phyloP scores from a whole-genome alignment of 2,329 filamentous ascomycete genomes.

The Bisporella sp. region DNA sequence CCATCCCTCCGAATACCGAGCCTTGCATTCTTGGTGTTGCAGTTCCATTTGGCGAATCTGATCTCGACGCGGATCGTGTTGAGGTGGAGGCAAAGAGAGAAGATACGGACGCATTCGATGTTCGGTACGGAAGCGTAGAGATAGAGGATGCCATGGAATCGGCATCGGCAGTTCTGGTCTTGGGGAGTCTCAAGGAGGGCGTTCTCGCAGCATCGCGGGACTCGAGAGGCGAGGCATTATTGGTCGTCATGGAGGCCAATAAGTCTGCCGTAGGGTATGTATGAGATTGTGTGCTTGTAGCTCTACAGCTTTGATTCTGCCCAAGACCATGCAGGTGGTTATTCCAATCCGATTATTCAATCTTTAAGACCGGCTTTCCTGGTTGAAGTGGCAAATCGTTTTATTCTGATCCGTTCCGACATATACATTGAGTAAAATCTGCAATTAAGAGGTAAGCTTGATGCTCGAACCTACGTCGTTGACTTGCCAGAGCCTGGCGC shows the following conservation, averaged over 20 bases:
- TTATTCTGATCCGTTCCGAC: no score
- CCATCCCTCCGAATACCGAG: slow-evolving; percentile 48
- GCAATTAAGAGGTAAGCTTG: no score
- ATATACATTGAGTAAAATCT: no score
- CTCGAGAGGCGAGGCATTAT: slow-evolving; percentile 61
- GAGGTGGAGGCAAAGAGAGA: slow-evolving; percentile 59
- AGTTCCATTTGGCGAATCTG: slow-evolving; percentile 58
- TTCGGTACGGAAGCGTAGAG: slow-evolving; percentile 45
- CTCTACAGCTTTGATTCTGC: slow-evolving; percentile 33
- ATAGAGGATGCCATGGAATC: slow-evolving; percentile 43
- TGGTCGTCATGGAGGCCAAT: slow-evolving; percentile 56
- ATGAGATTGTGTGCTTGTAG: slow-evolving; percentile 3
- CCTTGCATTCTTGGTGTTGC: slow-evolving; percentile 50
- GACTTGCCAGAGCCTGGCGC: no score
- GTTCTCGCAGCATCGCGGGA: slow-evolving; percentile 35
- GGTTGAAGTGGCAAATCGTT: no score
- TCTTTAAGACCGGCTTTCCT: no score
- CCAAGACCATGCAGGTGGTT: slow-evolving; percentile 32
- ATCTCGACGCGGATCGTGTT: slow-evolving; percentile 60
- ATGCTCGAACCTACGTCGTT: no score
- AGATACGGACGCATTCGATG: slow-evolving; percentile 50
- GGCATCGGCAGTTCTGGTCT: slow-evolving; percentile 45
- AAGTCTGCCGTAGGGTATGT: not conserved
- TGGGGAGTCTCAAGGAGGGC: slow-evolving; percentile 51
- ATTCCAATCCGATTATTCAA: no score